A percentile compares a stretch with the other conserved stretches of the same genome.
Evolutionary conservation across 352 stramenopile genomes (phyloP).

Genomic region (Thraustochytrium sp.): DNA sequence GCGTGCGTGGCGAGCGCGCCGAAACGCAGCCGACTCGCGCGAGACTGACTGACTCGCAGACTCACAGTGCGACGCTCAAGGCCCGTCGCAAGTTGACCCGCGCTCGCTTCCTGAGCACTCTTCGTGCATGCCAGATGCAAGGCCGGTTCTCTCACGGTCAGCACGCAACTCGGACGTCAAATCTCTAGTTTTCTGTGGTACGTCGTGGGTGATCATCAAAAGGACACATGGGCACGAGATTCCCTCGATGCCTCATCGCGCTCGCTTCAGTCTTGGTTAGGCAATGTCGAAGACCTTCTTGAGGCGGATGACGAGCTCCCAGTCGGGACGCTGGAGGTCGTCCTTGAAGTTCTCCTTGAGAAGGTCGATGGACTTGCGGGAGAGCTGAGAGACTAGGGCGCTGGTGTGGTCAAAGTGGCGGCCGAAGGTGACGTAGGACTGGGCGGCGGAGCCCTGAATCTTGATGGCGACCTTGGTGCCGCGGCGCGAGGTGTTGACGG

Average conservation of each 20-base stretch:
- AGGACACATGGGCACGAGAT: background rate
- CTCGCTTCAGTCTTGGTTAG: background rate
- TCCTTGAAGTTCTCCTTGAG: conserved; percentile 98
- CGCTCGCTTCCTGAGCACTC: too few relatives aligned
- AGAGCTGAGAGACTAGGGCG: conserved; percentile 58
- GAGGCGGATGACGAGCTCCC: conserved; percentile 95
- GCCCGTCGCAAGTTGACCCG: too few relatives aligned
- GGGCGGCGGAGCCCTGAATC: conserved; percentile 76
- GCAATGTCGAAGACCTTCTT: conserved; percentile 96
- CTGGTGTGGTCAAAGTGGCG: conserved; percentile 87
- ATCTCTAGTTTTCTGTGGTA: too few relatives aligned
- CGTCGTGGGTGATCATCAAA: too few relatives aligned
- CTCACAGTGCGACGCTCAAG: too few relatives aligned
- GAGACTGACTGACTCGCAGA: too few relatives aligned
- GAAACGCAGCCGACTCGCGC: too few relatives aligned
- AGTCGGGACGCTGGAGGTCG: conserved; percentile 95
- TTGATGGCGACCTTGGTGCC: conserved; percentile 82
- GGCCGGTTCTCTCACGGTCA: too few relatives aligned
- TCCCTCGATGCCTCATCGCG: background rate
- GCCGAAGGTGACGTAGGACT: conserved; percentile 85
- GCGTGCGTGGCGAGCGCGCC: too few relatives aligned
- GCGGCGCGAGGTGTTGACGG: conserved; percentile 85
- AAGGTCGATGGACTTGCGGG: conserved; percentile 90
- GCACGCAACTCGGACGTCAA: too few relatives aligned
- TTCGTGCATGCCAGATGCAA: too few relatives aligned